Base-by-base conservation (phyloP, 306 rosid genomes). In the Corylus americana region DNA sequence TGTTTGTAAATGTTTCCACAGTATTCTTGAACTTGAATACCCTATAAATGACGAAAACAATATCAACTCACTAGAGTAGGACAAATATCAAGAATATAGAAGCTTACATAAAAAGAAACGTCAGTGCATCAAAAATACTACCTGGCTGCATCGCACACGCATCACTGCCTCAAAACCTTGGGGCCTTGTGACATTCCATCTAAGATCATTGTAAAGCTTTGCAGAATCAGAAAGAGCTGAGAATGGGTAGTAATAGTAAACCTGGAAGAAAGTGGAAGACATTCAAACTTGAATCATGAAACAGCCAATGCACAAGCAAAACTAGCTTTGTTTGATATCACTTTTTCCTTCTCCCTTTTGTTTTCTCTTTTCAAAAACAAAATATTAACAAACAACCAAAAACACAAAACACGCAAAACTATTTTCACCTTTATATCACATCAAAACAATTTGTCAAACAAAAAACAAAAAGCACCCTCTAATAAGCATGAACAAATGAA, bases 81-180 rank as follows among this genome's bases (percentile, higher is more conserved):
- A 66, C 58, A 78, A 74, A 50, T 77, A 77, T 75, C 49, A 67
- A 39, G 71, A 37, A 37, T 3, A 37, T 4, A 35, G 27, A 63
- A 13, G 18, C 50, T 10, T 39, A 35, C 18, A 39, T 9, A 67
- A 17, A 67, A 17, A 42, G 55, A 14, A 67, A 29, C 51, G 37
- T 42, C 44, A 13, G 68, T 49, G 35, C 35, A 58, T 20, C 70
- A 45, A 72, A 53, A 14, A 85, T 39, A 71, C 64, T 85, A 93
- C 99, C 99, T 95, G 99, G 89, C 98, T 95, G 88, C 99, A 95
- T 82, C 99, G 82, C 76, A 95, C 97, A 80, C 99, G 97, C 99
- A 95, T 95, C 58, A 95, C 98, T 59, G 98, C 98, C 84, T 95
- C 98, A 80, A 91, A 91, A 76, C 99, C 99, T 88, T 95, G 99